Evolutionary conservation across 2,329 filamentous ascomycete species (phyloP).

Genomic region (Venturia asperata): DNA sequence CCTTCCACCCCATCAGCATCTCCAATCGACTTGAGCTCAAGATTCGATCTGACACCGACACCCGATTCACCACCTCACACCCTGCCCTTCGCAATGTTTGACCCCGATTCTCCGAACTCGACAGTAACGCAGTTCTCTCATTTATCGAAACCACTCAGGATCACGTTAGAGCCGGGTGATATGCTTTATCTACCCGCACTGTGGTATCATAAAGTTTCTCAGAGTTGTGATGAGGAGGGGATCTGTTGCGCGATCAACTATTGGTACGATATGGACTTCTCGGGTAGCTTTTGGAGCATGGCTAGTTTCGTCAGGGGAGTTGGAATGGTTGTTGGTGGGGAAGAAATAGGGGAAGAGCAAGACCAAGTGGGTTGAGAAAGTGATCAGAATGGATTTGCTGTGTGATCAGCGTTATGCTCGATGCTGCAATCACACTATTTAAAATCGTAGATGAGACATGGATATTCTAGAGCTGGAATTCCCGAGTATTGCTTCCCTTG

Average conservation of each 20-base stretch:
- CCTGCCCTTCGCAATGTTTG: conserved; percentile 67
- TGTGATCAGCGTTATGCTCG: too few relatives aligned
- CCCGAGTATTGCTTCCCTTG: too few relatives aligned
- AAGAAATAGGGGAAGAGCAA: not conserved
- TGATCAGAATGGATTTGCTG: too few relatives aligned
- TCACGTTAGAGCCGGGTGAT: conserved; percentile 65
- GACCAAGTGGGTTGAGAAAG: too few relatives aligned
- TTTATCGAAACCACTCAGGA: conserved; percentile 54
- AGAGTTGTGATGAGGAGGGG: conserved; percentile 59
- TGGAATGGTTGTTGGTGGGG: conserved; percentile 21
- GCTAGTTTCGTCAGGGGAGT: conserved; percentile 44
- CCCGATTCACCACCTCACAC: conserved; percentile 34
- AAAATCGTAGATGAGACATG: too few relatives aligned
- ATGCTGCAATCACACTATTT: too few relatives aligned
- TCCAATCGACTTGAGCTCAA: not conserved
- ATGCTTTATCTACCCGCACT: conserved; percentile 76
- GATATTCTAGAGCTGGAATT: too few relatives aligned
- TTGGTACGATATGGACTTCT: conserved; percentile 78
- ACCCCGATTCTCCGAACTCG: conserved; percentile 53
- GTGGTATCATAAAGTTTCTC: conserved; percentile 81
- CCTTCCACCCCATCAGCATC: conserved; percentile 16
- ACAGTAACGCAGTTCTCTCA: conserved; percentile 52
- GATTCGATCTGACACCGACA: conserved; percentile 27
- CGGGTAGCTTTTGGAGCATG: conserved; percentile 58
- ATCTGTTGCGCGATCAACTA: conserved; percentile 77